Base-by-base conservation (phyloP, 2,329 filamentous ascomycete genomes). In the Blumeria graminis region DNA sequence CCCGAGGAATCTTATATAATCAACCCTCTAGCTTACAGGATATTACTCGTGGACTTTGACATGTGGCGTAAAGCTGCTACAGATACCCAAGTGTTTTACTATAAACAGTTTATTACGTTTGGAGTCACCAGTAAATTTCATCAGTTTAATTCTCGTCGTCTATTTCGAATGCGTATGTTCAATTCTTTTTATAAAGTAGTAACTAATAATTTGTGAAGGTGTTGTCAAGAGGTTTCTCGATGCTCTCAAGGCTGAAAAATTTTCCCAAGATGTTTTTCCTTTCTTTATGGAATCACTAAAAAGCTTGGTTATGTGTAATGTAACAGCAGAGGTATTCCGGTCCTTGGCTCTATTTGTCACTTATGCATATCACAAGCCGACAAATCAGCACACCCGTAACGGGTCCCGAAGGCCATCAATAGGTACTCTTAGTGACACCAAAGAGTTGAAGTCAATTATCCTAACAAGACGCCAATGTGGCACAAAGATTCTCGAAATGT, bases 1-100 rank as follows among this genome's bases (percentile, higher is more conserved):
- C 86, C 88, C 0, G 79, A 87, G 57, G 82, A 90, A 57, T 95
- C 90, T 1, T 86, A 95, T 63, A 93, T 98, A 65, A 85, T 94
- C 62, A 98, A 98, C 63, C 90, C 92, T 0, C 75, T 98, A 59
- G 92, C 90, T 3, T 98, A 96, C 68, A 82, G 92, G 50, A 82
- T 94, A 36, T 73, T 98, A 16, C 74, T 98, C 33, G 86, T 96
- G 56, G 92, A 98, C 68, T 79, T 93, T 61, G 90, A 95, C 63
- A 84, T 90, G 18, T 98, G 92, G 92, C 79, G 90, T 61, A 82
- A 80, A 68, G 85, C 84, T 22, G 82, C 85, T 36, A 67, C 79
- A 5, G 75, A 81, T 16, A 86, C 89, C 0, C 87, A 95, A 65
- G 82, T 84, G 63, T 73, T 95, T 28, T 98, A 96, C 69, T 96